Base-by-base conservation (phyloP, 2,329 filamentous ascomycete species). In the Xylaria multiplex region DNA sequence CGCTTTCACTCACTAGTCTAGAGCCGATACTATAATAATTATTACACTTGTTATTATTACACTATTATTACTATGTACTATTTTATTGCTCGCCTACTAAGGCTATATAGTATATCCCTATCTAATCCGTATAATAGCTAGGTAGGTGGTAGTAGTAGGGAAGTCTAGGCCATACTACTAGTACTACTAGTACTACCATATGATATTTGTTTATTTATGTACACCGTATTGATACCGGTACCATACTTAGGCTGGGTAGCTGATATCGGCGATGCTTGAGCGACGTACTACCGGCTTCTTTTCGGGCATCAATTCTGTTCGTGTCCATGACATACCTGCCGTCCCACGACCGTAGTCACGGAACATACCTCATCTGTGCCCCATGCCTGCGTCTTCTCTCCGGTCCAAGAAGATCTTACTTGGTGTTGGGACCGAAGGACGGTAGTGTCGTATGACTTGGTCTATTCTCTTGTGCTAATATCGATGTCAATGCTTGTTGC, bases 381-480 rank as follows among this genome's bases (percentile, higher is more conserved):
- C 54, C 61, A 59, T 37, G 48, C 59, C 40, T 64, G 60, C 64
- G 53, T 61, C 60, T 52, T 56, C 55, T 27, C 55, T 59, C 64
- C 55, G 64, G 62, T 27, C 54, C 22, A 59, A 50, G 67, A 61
- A 59, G 58, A 64, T 30, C 22, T 57, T 53, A 55, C 62, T 57
- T 62, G 65, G 32, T 53, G 48, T 60, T 56, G 56, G 56, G 48
- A 62, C 43, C 45, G 62, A 59, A 56, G 54, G 54, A 55, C 50
- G 45, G 48, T 56, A 49, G 46, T 16, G 63, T 62, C 64, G 64
- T 62, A 69, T 69, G 66, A 69, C 66, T 69, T 58, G 40, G 52
- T 60, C 46, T 61, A 40, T 60, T 59, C 57, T 66, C 52, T 52
- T 64, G 50, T 63, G 48, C 52, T 63, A 66, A 66, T 69, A 66